phyloP scores from a whole-genome alignment of 768 basidiomycete genomes.

The Chiua virens region DNA sequence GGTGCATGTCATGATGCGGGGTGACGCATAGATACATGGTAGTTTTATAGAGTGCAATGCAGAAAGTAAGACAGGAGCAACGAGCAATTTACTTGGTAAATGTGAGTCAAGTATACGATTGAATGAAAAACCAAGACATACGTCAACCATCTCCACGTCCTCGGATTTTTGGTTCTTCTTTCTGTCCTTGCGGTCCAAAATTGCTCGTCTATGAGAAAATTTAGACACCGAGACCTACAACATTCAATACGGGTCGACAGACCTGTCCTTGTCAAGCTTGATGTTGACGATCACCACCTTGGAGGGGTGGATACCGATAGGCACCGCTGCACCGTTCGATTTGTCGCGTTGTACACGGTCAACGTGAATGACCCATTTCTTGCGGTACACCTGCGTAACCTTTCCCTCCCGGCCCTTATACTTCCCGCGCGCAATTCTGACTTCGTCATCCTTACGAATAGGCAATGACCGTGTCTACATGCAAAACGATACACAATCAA shows the following conservation, averaged over 20 bases:
- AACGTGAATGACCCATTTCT: constrained; percentile 99
- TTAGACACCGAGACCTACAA: constrained; percentile 5
- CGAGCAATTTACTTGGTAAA: constrained; percentile 23
- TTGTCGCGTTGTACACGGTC: constrained; percentile 98
- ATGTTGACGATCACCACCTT: constrained; percentile 93
- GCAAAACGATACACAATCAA: neutral
- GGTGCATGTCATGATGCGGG: constrained; percentile 55
- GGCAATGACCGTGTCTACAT: constrained; percentile 84
- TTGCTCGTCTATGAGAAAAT: constrained; percentile 59
- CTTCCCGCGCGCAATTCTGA: constrained; percentile 93
- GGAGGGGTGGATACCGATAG: constrained; percentile 94
- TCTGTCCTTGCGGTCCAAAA: constrained; percentile 83
- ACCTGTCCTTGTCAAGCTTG: constrained; percentile 93
- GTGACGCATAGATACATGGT: constrained; percentile 65
- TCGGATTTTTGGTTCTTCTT: constrained; percentile 58
- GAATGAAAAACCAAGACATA: constrained; percentile 41
- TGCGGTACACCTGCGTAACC: constrained; percentile 96
- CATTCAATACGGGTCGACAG: constrained; percentile 13
- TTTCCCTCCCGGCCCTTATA: constrained; percentile 99
- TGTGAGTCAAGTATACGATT: constrained; percentile 10
- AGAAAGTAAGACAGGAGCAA: constrained; percentile 9
- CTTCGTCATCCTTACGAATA: constrained; percentile 98
- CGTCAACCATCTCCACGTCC: constrained; percentile 81
- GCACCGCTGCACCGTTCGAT: constrained; percentile 90
- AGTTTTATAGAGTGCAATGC: constrained; percentile 44